Percentiles rank a stretch among this genome's conserved stretches.
These are phyloP conservation scores for Cyberlindnera misumaiensis DNA, from an alignment of 805 yeast genomes.

Conservation along the genomic window DNA sequence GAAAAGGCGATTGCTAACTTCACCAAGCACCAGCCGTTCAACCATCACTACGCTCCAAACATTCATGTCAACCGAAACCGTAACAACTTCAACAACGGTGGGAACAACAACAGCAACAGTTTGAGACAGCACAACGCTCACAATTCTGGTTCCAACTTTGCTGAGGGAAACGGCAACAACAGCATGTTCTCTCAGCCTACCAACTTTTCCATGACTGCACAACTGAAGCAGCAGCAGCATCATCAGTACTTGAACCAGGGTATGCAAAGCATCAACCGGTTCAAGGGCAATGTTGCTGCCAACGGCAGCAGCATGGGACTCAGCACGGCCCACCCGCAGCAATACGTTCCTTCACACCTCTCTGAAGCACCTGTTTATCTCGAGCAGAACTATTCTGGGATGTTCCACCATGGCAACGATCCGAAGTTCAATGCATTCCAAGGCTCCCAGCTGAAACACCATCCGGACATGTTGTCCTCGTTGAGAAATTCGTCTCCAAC, in stretches of 20 bases:
- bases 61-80: slow-evolving; percentile 17
- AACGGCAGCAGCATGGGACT: background rate
- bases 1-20: slow-evolving; percentile 25
- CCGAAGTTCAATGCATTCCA: slow-evolving; percentile 9
- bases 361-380: background rate
- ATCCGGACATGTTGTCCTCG: slow-evolving; percentile 9
- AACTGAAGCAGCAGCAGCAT: slow-evolving; percentile 22
- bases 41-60: slow-evolving; percentile 26
- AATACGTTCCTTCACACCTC: no score
- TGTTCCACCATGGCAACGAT: slow-evolving; percentile 1
- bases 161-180: slow-evolving; percentile 3
- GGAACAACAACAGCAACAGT: slow-evolving; percentile 7
- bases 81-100: slow-evolving; percentile 5
- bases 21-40: slow-evolving; percentile 25
- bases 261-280: slow-evolving; percentile 15
- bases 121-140: slow-evolving; percentile 3
- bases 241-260: slow-evolving; percentile 16
- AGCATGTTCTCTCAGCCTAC: slow-evolving; percentile 9
- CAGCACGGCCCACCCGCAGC: background rate
- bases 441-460: slow-evolving; percentile 10
- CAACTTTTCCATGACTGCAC: slow-evolving; percentile 17
- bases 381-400: background rate
- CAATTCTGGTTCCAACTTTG: slow-evolving; percentile 2
- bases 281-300: slow-evolving; percentile 8
- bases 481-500: slow-evolving; percentile 15